Percentiles rank a stretch among this genome's conserved stretches.
phyloP scores from a whole-genome alignment of 306 rosid genomes.

The Acacia acuminata region DNA sequence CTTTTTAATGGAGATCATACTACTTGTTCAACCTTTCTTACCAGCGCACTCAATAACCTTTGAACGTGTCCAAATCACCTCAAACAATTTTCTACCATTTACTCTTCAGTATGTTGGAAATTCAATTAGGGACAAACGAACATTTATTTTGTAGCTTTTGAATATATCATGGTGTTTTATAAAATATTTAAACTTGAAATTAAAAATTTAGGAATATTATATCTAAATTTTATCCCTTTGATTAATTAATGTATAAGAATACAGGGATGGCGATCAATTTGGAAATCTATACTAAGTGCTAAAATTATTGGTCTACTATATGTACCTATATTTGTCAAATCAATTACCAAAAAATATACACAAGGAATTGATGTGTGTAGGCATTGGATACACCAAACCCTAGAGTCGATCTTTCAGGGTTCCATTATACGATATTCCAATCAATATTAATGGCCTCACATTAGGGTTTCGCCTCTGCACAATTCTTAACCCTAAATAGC shows the following conservation, averaged over 20 bases:
- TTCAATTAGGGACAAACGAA: too few relatives aligned
- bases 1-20: too few relatives aligned
- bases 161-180: neutral
- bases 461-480: constrained; percentile 47
- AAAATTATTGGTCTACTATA: neutral
- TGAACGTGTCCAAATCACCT: too few relatives aligned
- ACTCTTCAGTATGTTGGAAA: too few relatives aligned
- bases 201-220: neutral
- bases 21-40: too few relatives aligned
- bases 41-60: too few relatives aligned
- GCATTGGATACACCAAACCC: constrained; percentile 39
- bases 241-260: neutral
- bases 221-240: neutral
- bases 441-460: constrained; percentile 35
- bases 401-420: constrained; percentile 16
- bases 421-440: constrained; percentile 28
- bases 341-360: constrained; percentile 28
- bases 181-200: neutral
- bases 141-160: too few relatives aligned
- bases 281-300: neutral
- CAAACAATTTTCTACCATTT: too few relatives aligned
- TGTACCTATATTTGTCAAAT: neutral
- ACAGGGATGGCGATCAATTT: neutral
- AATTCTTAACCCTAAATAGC: constrained; percentile 41
- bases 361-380: constrained; percentile 38